phyloP scores from a whole-genome alignment of 768 basidiomycete genomes.

The Mycena indigotica region DNA sequence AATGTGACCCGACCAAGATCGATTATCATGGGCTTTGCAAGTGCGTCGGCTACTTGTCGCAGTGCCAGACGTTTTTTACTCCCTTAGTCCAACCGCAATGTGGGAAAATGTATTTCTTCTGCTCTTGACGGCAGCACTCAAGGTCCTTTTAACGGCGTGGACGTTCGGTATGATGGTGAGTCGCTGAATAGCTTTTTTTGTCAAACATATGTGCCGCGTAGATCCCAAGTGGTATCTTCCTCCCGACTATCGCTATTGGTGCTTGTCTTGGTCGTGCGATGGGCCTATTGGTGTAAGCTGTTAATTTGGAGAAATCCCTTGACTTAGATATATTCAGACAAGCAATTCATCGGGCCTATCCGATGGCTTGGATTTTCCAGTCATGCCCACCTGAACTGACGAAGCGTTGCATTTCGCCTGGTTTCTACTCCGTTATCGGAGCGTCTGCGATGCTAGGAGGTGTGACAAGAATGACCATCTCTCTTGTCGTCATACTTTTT shows the following conservation, averaged over 20 bases:
- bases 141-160: constrained; percentile 69
- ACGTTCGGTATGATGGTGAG: constrained; percentile 79
- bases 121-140: constrained; percentile 60
- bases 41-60: constrained; percentile 48
- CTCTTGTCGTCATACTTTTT: constrained; percentile 75
- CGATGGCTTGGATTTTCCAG: constrained; percentile 68
- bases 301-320: not conserved
- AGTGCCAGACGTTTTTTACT: not conserved
- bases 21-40: constrained; percentile 83
- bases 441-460: constrained; percentile 77
- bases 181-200: not conserved
- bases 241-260: constrained; percentile 76
- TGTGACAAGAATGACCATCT: constrained; percentile 78
- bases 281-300: constrained; percentile 62
- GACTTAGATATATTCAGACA: constrained; percentile 45
- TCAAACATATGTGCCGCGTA: constrained; percentile 27
- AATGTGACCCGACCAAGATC: constrained; percentile 69
- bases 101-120: constrained; percentile 71
- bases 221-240: constrained; percentile 77
- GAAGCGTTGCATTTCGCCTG: constrained; percentile 69
- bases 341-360: constrained; percentile 65
- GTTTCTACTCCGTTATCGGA: constrained; percentile 77
- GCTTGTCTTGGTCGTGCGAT: constrained; percentile 73
- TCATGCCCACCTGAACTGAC: constrained; percentile 74
- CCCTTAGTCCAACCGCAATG: constrained; percentile 58